Percentiles rank a stretch among this genome's conserved stretches.
These are phyloP conservation scores for Linnemannia hyalina DNA, from an alignment of 192 early-diverging fungal genomes.

Conservation along the genomic window DNA sequence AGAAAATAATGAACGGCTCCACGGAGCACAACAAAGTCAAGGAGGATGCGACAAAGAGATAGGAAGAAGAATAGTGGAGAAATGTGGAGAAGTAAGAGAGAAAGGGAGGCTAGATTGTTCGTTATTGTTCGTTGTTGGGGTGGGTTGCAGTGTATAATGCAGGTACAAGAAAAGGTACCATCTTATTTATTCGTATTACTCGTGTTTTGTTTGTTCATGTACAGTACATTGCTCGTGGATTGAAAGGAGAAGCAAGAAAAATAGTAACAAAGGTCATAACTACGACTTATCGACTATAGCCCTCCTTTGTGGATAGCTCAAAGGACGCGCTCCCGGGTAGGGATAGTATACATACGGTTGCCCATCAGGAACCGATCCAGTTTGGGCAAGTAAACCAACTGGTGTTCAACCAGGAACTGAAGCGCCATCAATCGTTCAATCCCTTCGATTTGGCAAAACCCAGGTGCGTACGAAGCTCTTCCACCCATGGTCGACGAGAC, in stretches of 20 bases:
- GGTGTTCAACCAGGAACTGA: slow-evolving; percentile 44
- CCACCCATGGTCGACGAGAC: background rate
- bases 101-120: background rate
- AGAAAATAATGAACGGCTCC: background rate
- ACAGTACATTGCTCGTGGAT: background rate
- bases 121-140: background rate
- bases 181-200: background rate
- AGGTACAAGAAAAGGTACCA: no score
- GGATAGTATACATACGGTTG: slow-evolving; percentile 23
- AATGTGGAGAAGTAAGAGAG: background rate
- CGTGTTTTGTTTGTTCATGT: background rate
- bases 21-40: background rate
- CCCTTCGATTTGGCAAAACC: slow-evolving; percentile 11
- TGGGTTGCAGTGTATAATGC: background rate
- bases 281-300: background rate
- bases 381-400: slow-evolving; percentile 22
- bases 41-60: background rate
- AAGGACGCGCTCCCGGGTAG: slow-evolving; percentile 7
- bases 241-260: background rate
- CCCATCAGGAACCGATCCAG: slow-evolving; percentile 30
- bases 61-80: background rate
- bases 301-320: background rate
- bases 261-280: background rate
- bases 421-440: slow-evolving; percentile 30
- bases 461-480: background rate